Conservation (phyloP, 352 stramenopile species). For the Pythium aphanidermatum region DNA sequence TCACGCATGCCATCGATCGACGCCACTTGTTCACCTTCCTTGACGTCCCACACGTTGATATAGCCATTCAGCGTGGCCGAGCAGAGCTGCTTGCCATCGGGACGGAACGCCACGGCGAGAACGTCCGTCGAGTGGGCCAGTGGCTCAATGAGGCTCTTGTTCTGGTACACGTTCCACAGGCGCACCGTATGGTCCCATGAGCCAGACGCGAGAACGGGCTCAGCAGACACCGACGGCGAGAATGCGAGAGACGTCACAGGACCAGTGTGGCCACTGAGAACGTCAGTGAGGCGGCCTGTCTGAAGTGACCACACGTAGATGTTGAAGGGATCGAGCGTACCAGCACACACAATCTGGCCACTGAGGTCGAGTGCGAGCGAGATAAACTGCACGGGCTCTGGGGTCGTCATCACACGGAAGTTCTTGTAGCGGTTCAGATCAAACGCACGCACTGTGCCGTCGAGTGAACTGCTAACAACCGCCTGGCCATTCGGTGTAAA, state of each 20-base stretch:
- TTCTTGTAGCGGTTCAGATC: slow-evolving; percentile 99
- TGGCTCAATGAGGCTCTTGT: slow-evolving; percentile 92
- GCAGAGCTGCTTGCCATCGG: slow-evolving; percentile 96
- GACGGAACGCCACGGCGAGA: slow-evolving; percentile 94
- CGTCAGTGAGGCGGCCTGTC: slow-evolving; percentile 95
- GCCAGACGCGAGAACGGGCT: slow-evolving; percentile 90
- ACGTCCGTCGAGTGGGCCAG: slow-evolving; percentile 96
- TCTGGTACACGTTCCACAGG: slow-evolving; percentile 99
- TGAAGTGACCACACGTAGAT: slow-evolving; percentile 98
- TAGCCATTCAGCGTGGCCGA: slow-evolving; percentile 94
- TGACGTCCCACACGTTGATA: slow-evolving; percentile 97
- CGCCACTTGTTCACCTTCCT: slow-evolving; percentile 91
- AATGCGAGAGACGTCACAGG: slow-evolving; percentile 95
- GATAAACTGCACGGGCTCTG: slow-evolving; percentile 96
- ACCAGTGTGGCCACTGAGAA: slow-evolving; percentile 96
- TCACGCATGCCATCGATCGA: slow-evolving; percentile 97
- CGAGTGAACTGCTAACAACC: slow-evolving; percentile 95
- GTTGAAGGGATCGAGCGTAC: slow-evolving; percentile 95
- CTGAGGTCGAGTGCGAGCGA: slow-evolving; percentile 96
- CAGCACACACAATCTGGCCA: slow-evolving; percentile 95
- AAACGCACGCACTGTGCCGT: slow-evolving; percentile 98
- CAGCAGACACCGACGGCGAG: slow-evolving; percentile 60
- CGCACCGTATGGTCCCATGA: slow-evolving; percentile 99
- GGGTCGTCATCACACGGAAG: slow-evolving; percentile 97
- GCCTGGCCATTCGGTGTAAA: slow-evolving; percentile 92